Base-by-base conservation (phyloP, 345 rosid genomes). In the Trapa bicornis region DNA sequence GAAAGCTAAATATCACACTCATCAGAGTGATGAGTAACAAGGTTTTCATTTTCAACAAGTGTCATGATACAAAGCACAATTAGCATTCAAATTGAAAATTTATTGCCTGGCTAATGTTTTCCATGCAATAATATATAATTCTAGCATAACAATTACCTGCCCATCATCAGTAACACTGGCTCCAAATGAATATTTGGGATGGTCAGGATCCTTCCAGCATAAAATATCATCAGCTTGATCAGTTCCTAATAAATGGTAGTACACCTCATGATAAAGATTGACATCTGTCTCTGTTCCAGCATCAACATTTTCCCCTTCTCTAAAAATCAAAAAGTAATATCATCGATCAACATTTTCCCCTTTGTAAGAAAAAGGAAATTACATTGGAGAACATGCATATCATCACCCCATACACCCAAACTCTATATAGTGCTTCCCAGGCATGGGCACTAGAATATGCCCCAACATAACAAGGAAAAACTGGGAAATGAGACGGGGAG, bases 281-380 rank as follows among this genome's bases (percentile, higher is more conserved):
- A 96, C 64, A 70, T 83, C 82, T 29, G 96, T 94, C 87, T 91
- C 97, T 39, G 89, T 91, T 53, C 97, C 99, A 68, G 96, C 97
- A 87, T 94, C 99, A 50, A 88, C 65, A 32, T 75, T 69, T 68
- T 81, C 91, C 71, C 88, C 95, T 74, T 87, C 89, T 77, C 99
- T 94, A 72, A 76, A 83, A 4, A 16, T 74, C 37, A 42, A 62
- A 58, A 37, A 65, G 5, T 32, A 47, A 3, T 47, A 66, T 36
- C 29, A 36, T 56, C 32, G 37, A 29, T 58, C 63, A 58, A 16
- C 9, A 58, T 33, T 22, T 29, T 57, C 29, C 61, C 7, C 37
- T 57, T 1, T 22, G 36, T 1, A 29, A 17, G 57, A 52, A 47
- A 47, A 54, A 54, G 60, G 33, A 54, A 54, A 5, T n/a, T 35